A percentile compares a stretch with the other conserved stretches of the same genome.
Evolutionary conservation across 2,329 filamentous ascomycete genomes (phyloP).

Genomic region (Apiospora koreana): DNA sequence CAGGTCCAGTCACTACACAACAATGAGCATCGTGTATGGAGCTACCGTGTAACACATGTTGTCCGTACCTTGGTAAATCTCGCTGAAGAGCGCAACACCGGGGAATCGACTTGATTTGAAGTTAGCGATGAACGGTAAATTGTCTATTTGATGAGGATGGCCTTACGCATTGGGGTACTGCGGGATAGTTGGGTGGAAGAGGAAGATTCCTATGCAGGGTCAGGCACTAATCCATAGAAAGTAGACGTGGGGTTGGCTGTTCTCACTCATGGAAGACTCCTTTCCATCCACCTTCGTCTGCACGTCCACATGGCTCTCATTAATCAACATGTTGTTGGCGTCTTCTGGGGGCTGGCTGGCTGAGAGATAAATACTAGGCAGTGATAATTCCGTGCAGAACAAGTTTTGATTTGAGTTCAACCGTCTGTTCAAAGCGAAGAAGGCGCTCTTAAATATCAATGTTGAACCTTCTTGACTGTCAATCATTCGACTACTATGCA

Average conservation of each 20-base stretch:
- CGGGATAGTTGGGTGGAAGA: slow-evolving; percentile 84
- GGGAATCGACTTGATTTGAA: slow-evolving; percentile 62
- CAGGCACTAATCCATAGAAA: slow-evolving; percentile 15
- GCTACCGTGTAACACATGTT: slow-evolving; percentile 11
- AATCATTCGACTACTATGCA: slow-evolving; percentile 8
- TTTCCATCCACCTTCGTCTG: slow-evolving; percentile 53
- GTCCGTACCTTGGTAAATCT: slow-evolving; percentile 86
- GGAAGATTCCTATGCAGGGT: slow-evolving; percentile 69
- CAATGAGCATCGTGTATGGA: not conserved
- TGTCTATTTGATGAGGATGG: no score
- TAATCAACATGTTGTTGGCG: slow-evolving; percentile 50
- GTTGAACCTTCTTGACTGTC: not conserved
- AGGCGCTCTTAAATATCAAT: not conserved
- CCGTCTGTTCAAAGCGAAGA: not conserved
- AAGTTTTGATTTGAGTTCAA: not conserved
- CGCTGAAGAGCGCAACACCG: slow-evolving; percentile 84
- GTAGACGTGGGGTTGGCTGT: not conserved
- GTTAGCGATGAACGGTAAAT: not conserved
- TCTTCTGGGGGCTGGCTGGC: not conserved
- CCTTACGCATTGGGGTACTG: slow-evolving; percentile 80
- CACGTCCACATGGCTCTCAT: slow-evolving; percentile 54
- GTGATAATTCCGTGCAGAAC: not conserved
- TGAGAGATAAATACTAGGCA: not conserved
- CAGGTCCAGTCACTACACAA: slow-evolving; percentile 77
- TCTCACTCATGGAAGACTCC: slow-evolving; percentile 54